These are phyloP conservation scores for Aspergillus sp. DNA, from an alignment of 2,329 filamentous ascomycete species.

Conservation along the genomic window DNA sequence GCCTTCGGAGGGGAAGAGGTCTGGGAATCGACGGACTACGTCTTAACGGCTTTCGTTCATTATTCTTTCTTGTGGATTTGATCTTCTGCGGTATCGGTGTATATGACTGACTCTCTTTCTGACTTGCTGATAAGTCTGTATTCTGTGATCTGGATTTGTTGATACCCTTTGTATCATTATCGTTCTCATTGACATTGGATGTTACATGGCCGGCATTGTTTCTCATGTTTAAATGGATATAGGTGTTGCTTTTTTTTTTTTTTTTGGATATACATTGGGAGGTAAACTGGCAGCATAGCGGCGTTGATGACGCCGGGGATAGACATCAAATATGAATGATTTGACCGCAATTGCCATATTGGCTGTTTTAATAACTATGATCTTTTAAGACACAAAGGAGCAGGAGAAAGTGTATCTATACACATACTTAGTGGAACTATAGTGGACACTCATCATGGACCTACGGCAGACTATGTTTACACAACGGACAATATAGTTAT, in stretches of 20 bases:
- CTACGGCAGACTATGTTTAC: too few relatives aligned
- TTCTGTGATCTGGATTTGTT: neutral
- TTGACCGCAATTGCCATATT: too few relatives aligned
- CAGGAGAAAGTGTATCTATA: too few relatives aligned
- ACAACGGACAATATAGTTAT: too few relatives aligned
- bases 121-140: neutral
- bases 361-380: too few relatives aligned
- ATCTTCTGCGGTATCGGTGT: neutral
- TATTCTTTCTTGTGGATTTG: neutral
- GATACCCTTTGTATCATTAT: conserved; percentile 1
- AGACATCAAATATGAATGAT: too few relatives aligned
- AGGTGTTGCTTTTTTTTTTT: neutral
- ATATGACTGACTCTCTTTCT: neutral
- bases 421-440: too few relatives aligned
- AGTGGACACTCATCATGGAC: too few relatives aligned
- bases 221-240: neutral
- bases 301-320: too few relatives aligned
- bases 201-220: neutral
- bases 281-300: neutral
- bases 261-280: neutral
- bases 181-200: conserved; percentile 1
- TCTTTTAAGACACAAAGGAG: too few relatives aligned
- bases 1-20: conserved; percentile 33
- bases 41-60: neutral
- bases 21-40: conserved; percentile 23